Evolutionary conservation across 2,329 filamentous ascomycete genomes (phyloP).

Genomic region (Cladosporium velox): DNA sequence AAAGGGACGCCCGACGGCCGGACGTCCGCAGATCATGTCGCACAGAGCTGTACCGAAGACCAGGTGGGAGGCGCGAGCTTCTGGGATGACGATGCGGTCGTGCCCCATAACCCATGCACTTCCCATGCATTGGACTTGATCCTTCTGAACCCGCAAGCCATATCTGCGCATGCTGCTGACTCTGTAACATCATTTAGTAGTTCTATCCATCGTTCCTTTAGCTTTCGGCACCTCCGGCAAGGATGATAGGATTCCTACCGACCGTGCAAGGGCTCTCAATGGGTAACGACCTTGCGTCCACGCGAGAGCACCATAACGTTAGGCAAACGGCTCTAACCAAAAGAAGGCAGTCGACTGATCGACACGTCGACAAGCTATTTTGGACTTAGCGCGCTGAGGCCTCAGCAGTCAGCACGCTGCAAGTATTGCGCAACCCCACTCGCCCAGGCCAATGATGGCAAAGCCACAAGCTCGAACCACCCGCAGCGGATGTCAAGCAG

Average conservation of each 20-base stretch:
- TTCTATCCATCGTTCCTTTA: neutral
- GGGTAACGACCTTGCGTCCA: slow-evolving; percentile 13
- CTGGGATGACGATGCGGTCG: neutral
- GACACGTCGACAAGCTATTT: neutral
- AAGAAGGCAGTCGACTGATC: slow-evolving; percentile 16
- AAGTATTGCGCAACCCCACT: slow-evolving; percentile 16
- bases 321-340: neutral
- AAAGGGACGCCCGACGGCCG: slow-evolving; percentile 4
- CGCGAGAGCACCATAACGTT: slow-evolving; percentile 10
- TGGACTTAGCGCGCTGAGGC: neutral
- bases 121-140: slow-evolving; percentile 6
- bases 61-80: slow-evolving; percentile 17
- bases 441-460: slow-evolving; percentile 11
- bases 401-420: slow-evolving; percentile 19
- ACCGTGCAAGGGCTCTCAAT: neutral
- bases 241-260: neutral
- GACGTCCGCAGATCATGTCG: slow-evolving; percentile 6
- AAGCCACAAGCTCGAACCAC: slow-evolving; percentile 2
- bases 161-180: neutral
- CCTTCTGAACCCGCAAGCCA: neutral
- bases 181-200: neutral
- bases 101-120: slow-evolving; percentile 3
- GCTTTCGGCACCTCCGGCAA: neutral
- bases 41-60: slow-evolving; percentile 11
- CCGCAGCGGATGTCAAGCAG: slow-evolving; percentile 15